phyloP scores from a whole-genome alignment of 495 filamentous ascomycete species.

The Tuber indicum region DNA sequence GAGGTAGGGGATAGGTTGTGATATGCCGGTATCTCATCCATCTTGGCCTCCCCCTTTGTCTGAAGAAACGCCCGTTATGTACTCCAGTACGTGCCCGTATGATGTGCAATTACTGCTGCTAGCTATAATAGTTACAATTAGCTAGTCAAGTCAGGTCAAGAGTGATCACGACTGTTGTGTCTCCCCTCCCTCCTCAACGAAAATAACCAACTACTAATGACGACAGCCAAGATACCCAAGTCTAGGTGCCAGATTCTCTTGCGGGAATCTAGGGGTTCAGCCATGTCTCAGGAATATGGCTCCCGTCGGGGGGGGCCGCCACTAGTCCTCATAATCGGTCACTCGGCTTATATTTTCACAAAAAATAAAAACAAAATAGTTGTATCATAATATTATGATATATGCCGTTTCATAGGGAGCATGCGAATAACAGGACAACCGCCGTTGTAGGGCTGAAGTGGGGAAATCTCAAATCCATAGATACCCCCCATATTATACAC shows the following conservation, averaged over 20 bases:
- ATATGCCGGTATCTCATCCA: not conserved
- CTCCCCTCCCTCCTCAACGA: not conserved
- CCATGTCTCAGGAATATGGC: not conserved
- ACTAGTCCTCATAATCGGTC: not conserved
- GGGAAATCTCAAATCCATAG: not conserved
- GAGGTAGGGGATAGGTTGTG: constrained; percentile 56
- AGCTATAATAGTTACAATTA: not conserved
- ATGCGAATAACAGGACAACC: not conserved
- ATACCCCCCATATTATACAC: not conserved
- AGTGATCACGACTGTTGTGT: not conserved
- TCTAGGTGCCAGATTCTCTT: not conserved
- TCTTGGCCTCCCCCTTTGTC: not conserved
- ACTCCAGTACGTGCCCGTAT: too few relatives aligned
- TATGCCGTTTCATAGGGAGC: too few relatives aligned
- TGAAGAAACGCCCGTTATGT: not conserved
- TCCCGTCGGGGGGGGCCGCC: not conserved
- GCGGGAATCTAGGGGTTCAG: not conserved
- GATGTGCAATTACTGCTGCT: not conserved
- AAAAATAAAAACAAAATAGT: not conserved
- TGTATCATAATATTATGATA: not conserved
- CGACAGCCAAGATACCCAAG: not conserved
- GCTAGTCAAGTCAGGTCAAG: not conserved
- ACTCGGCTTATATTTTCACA: not conserved
- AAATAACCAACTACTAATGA: not conserved
- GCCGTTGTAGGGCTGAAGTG: not conserved